Evolutionary conservation across 495 filamentous ascomycete species (phyloP).

Genomic region (Pseudotulostoma volvatum): DNA sequence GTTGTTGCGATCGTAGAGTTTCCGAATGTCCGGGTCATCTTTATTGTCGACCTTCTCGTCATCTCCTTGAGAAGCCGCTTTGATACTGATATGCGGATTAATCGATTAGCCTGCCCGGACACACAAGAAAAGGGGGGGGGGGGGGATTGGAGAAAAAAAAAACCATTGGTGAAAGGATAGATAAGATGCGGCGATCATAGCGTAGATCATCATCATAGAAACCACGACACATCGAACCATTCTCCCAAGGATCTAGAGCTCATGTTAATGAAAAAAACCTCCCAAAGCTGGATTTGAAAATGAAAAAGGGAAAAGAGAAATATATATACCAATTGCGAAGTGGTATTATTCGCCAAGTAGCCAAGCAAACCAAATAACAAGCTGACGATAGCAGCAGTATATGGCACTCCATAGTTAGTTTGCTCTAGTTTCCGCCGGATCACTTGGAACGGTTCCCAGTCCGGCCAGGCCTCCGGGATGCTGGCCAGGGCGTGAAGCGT

Average conservation of each 20-base stretch:
- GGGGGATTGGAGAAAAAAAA: too few relatives aligned
- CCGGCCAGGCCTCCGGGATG: conserved; percentile 21
- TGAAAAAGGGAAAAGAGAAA: background rate
- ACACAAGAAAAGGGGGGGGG: background rate
- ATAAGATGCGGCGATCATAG: conserved; percentile 28
- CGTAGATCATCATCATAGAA: conserved; percentile 28
- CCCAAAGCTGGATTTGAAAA: too few relatives aligned
- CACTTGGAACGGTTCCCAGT: conserved; percentile 16
- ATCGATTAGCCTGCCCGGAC: too few relatives aligned
- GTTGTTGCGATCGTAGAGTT: conserved; percentile 10
- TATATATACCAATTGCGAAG: conserved; percentile 16
- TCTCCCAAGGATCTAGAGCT: conserved; percentile 9
- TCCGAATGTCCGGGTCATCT: conserved; percentile 23
- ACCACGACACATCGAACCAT: conserved; percentile 30
- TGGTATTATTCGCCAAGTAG: conserved; percentile 23
- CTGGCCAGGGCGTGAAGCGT: conserved; percentile 29
- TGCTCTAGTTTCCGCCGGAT: background rate
- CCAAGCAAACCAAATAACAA: conserved; percentile 23
- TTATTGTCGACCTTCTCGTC: conserved; percentile 5
- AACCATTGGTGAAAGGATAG: conserved; percentile 28
- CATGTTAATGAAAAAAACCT: conserved; percentile 3
- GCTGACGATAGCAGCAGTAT: conserved; percentile 23
- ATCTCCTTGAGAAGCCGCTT: background rate
- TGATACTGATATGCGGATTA: background rate
- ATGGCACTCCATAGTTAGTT: conserved; percentile 18